Evolutionary conservation across 202 grass and related monocot species (phyloP).

Genomic region (Musa balbisiana): DNA sequence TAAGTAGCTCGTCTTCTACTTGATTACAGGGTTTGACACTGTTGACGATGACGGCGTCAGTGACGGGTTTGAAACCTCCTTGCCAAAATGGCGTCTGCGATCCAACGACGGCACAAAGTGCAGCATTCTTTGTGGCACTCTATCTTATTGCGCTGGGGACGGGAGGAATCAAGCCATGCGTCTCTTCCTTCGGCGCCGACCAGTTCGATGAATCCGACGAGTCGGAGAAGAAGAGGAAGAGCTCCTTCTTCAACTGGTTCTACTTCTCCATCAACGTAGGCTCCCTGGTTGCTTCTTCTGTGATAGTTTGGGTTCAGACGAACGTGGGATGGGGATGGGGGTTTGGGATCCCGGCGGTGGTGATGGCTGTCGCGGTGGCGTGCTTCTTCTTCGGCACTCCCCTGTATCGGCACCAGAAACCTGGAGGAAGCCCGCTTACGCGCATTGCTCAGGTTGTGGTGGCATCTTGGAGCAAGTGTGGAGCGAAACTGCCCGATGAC

Average conservation of each 20-base stretch:
- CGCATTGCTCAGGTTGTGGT: conserved; percentile 40
- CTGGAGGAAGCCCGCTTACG: conserved; percentile 46
- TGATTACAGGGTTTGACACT: conserved; percentile 29
- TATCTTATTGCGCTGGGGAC: conserved; percentile 51
- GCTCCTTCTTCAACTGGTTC: conserved; percentile 64
- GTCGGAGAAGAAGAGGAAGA: conserved; percentile 41
- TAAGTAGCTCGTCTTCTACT: neutral
- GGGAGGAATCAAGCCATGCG: conserved; percentile 43
- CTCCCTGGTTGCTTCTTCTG: conserved; percentile 35
- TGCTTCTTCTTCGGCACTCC: conserved; percentile 41
- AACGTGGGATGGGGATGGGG: conserved; percentile 59
- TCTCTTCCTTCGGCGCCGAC: conserved; percentile 32
- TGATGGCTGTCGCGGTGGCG: conserved; percentile 40
- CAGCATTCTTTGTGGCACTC: conserved; percentile 37
- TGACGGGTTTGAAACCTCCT: conserved; percentile 1
- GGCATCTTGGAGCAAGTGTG: conserved; percentile 26
- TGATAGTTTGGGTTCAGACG: conserved; percentile 56
- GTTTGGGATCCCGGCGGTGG: conserved; percentile 39
- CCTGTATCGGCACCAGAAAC: conserved; percentile 46
- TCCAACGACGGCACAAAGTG: conserved; percentile 20
- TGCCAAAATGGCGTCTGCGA: conserved; percentile 2
- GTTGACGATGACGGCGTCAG: conserved; percentile 25
- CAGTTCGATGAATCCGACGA: conserved; percentile 36
- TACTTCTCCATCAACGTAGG: conserved; percentile 55
- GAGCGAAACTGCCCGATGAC: conserved; percentile 15